These are phyloP conservation scores for Rhododendron simsii DNA, from an alignment of 148 eudicot genomes.

Conservation along the genomic window DNA sequence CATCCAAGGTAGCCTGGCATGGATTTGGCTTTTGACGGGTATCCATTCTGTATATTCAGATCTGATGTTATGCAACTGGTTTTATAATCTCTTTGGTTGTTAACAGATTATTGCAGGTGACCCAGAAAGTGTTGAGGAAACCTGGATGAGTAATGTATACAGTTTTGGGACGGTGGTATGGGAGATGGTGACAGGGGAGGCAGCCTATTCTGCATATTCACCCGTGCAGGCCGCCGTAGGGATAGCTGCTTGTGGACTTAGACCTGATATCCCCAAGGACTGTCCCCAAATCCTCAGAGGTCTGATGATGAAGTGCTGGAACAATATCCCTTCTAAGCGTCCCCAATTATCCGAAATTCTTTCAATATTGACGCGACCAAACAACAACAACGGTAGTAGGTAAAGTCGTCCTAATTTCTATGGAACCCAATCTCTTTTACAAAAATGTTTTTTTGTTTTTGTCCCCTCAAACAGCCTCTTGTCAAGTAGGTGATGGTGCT, in stretches of 20 bases:
- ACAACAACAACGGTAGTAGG: conserved; percentile 38
- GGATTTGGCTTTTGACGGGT: background rate
- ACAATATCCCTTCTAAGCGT: conserved; percentile 75
- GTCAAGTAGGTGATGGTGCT: conserved; percentile 9
- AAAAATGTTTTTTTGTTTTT: background rate
- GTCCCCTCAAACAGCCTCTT: conserved; percentile 2
- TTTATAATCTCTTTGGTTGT: conserved; percentile 17
- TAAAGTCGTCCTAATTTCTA: conserved; percentile 12
- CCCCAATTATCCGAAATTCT: conserved; percentile 75
- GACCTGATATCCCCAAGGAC: conserved; percentile 91
- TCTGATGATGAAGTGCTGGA: conserved; percentile 81
- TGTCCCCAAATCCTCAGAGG: conserved; percentile 70
- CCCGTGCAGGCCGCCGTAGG: conserved; percentile 99
- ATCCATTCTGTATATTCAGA: background rate
- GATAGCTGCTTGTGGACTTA: conserved; percentile 94
- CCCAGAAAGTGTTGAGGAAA: conserved; percentile 79
- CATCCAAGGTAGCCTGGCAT: background rate
- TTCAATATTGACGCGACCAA: conserved; percentile 37
- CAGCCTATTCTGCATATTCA: conserved; percentile 83
- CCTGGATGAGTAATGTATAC: conserved; percentile 93
- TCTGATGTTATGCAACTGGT: background rate
- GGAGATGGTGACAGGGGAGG: conserved; percentile 89
- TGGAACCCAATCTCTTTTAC: background rate
- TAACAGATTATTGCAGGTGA: conserved; percentile 84
- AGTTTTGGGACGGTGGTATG: conserved; percentile 89